A percentile compares a stretch with the other conserved stretches of the same genome.
Conservation (phyloP, 2,329 filamentous ascomycete species). For the Penicillium sp. region DNA sequence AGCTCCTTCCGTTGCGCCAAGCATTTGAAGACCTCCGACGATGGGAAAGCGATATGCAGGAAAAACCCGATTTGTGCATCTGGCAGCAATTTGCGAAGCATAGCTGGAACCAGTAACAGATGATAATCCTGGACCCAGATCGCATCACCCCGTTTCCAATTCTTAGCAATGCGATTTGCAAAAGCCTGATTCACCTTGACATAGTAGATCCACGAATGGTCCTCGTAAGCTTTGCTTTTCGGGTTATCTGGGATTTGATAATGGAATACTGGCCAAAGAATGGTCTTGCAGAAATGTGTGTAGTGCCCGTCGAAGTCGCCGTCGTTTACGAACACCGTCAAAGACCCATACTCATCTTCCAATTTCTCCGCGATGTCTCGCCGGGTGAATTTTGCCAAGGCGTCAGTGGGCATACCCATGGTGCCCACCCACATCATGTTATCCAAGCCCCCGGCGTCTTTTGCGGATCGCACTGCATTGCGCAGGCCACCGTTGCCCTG, state of each 20-base stretch:
- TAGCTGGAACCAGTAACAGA: slow-evolving; percentile 73
- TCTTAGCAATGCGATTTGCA: slow-evolving; percentile 77
- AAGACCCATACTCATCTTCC: slow-evolving; percentile 69
- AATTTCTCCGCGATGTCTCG: slow-evolving; percentile 74
- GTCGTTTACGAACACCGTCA: slow-evolving; percentile 78
- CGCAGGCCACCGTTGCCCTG: slow-evolving; percentile 87
- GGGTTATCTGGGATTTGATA: slow-evolving; percentile 97
- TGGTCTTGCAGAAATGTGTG: slow-evolving; percentile 92
- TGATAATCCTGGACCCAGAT: slow-evolving; percentile 98
- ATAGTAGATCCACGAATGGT: slow-evolving; percentile 94
- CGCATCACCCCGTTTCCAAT: slow-evolving; percentile 86
- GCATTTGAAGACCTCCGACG: slow-evolving; percentile 90
- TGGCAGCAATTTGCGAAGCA: slow-evolving; percentile 76
- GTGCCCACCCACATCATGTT: slow-evolving; percentile 89
- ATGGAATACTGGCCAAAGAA: slow-evolving; percentile 94
- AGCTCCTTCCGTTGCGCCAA: slow-evolving; percentile 77
- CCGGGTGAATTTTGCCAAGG: slow-evolving; percentile 64
- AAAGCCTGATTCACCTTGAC: slow-evolving; percentile 87
- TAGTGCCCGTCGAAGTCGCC: slow-evolving; percentile 93
- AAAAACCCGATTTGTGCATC: slow-evolving; percentile 96
- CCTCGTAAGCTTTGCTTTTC: slow-evolving; percentile 95
- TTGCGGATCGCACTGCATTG: slow-evolving; percentile 74
- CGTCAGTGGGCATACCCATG: slow-evolving; percentile 86
- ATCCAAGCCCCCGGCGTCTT: slow-evolving; percentile 57
- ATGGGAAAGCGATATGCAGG: slow-evolving; percentile 87